These are phyloP conservation scores for Ricinus communis DNA, from an alignment of 345 rosid genomes.

Conservation along the genomic window DNA sequence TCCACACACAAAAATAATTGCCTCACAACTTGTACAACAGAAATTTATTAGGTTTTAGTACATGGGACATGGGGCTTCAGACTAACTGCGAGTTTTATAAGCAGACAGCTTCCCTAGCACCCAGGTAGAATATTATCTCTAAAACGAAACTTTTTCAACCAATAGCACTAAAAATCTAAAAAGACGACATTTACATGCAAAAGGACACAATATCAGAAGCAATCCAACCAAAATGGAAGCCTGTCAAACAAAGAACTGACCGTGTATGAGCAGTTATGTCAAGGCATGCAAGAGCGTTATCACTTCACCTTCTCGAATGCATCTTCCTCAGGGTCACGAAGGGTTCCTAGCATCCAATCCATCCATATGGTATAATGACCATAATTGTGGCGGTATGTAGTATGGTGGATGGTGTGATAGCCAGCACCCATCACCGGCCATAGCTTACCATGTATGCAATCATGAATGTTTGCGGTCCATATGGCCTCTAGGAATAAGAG, in stretches of 20 bases:
- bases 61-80: not conserved
- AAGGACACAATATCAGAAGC: not conserved
- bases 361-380: conserved; percentile 97
- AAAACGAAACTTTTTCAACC: not conserved
- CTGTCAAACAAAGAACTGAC: not conserved
- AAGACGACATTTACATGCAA: conserved; percentile 7
- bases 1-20: not conserved
- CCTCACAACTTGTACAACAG: conserved; percentile 10
- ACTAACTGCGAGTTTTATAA: not conserved
- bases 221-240: conserved; percentile 1
- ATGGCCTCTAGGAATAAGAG: conserved; percentile 76
- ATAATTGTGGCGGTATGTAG: conserved; percentile 92
- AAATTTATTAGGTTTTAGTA: not conserved
- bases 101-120: conserved; percentile 9
- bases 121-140: too few species aligned
- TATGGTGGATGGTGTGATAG: conserved; percentile 95
- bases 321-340: conserved; percentile 64
- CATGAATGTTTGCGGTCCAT: conserved; percentile 96
- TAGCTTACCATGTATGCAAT: conserved; percentile 72
- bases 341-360: conserved; percentile 98
- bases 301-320: conserved; percentile 20
- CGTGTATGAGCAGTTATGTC: not conserved
- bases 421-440: conserved; percentile 99
- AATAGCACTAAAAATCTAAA: not conserved
- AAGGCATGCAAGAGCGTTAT: not conserved